These are phyloP conservation scores for Diplotaxis tenuifolia DNA, from an alignment of 345 rosid species.

Conservation along the genomic window DNA sequence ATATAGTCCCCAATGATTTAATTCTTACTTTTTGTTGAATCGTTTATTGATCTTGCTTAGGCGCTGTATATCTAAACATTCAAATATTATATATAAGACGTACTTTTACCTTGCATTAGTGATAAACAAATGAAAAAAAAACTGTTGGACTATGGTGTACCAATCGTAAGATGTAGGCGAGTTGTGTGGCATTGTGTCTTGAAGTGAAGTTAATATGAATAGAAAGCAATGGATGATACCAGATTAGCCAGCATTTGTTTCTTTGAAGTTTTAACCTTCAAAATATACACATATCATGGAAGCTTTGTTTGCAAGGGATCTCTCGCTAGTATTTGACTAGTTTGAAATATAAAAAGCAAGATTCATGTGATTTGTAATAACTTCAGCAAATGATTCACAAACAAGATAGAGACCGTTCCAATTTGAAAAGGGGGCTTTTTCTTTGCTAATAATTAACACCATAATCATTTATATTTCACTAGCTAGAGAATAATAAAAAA, in stretches of 20 bases:
- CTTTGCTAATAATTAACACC: not conserved
- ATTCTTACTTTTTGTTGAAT: not conserved
- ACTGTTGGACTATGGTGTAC: not conserved
- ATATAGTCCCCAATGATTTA: not conserved
- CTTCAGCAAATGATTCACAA: not conserved
- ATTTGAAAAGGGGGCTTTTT: not conserved
- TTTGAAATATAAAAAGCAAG: not conserved
- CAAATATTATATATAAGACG: not conserved
- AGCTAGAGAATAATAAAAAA: not conserved
- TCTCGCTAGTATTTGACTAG: not conserved
- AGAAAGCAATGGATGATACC: not conserved
- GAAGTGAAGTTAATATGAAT: not conserved
- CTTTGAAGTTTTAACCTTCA: not conserved
- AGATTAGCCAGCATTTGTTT: not conserved
- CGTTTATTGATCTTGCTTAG: not conserved
- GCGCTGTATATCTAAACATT: not conserved
- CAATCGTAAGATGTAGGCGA: not conserved
- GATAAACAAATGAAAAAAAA: not conserved
- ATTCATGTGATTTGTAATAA: not conserved
- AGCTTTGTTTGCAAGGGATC: conserved; percentile 1
- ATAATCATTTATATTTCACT: not conserved
- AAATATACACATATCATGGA: not conserved
- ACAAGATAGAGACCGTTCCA: not conserved
- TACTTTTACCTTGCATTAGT: not conserved
- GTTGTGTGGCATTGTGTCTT: not conserved